Base-by-base conservation (phyloP, 768 basidiomycete genomes). In the Trametopsis cervina region DNA sequence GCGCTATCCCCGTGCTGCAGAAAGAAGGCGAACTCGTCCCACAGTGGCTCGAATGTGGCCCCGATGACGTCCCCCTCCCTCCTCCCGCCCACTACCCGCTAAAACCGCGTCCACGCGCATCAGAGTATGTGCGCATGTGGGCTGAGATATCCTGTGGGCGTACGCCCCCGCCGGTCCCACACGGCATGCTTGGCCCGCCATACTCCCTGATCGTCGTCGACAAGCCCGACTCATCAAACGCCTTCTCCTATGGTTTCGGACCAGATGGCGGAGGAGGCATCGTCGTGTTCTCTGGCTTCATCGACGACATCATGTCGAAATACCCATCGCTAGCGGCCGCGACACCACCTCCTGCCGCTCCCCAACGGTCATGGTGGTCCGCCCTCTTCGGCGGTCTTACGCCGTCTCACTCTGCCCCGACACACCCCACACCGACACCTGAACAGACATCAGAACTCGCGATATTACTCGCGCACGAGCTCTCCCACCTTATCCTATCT, bases 241-340 rank as follows among this genome's bases (percentile, higher is more conserved):
- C 96, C 1, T 96, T 99, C 64, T 89, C 87, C 1, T 97, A 94
- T 60, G 95, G 95, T 1, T 98, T 97, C 55, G 91, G 91, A 11
- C 85, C 89, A 2, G 81, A 92, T 57, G 87, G 89, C 29, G 89
- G 84, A 0, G 93, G 91, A 49, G 95, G 96, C 4, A 78, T 99
- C 49, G 94, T 98, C 46, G 81, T 99, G 7, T 97, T 90, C 64
- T 89, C 89, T 11, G 95, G 95, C 4, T 90, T 97, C 68, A 62
- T 98, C 42, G 89, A 97, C 60, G 83, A 91, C 46, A 83, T 97
- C 44, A 71, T 96, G 26, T 61, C 77, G 35, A 75, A 73, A 54
- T 67, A 75, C 3, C 54, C 60, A 24, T 60, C 60, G 23, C 54
- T 49, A 24, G 13, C 38, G 12, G 22, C 7, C 29, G 11, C 39